Base-by-base conservation (phyloP, 352 stramenopile species). In the Phytophthora lateralis region DNA sequence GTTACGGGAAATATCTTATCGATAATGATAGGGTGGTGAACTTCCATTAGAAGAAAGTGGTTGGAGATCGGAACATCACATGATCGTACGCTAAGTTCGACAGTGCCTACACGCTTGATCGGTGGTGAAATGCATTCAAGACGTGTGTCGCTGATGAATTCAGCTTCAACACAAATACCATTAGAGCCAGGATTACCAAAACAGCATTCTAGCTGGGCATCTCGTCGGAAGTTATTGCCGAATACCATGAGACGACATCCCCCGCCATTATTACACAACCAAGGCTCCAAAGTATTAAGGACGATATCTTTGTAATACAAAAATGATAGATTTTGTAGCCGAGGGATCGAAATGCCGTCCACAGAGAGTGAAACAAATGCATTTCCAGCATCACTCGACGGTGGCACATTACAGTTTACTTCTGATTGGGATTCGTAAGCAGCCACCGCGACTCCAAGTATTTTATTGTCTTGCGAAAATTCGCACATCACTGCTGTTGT, bases 161-260 rank as follows among this genome's bases (percentile, higher is more conserved):
- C 12, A 14, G 76, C 71, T 12, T 24, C 1, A 9, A 54, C 46
- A 37, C 76, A 85, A 10, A 2, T 46, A 14, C 37, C 10, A 29
- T 68, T 15, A 6, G 9, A 24, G 20, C 26, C 5, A 21, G 12
- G 7, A 9, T 42, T 26, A 17, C 48, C 21, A 52, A 96, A 90
- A 37, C 78, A 91, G 52, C 88, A 95, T 24, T 75, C 44, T 15
- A 91, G 34, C 9, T 61, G 38, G 8, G 58, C 64, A 6, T 67
- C 63, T 21, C 60, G 48, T 17, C 65, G 54, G 52, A 94, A 91
- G 11, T 71, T 49, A 21, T 60, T 34, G 0, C 66, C 66, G 39
- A 47, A 64, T 21, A 75, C 10, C 30, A 58, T 15, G 3, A 75
- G 7, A 6, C 24, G 51, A 24, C 56, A 69, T 5, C 71, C 68